Evolutionary conservation across 2,329 filamentous ascomycete genomes (phyloP).

Genomic region (Grosmannia clavigera): DNA sequence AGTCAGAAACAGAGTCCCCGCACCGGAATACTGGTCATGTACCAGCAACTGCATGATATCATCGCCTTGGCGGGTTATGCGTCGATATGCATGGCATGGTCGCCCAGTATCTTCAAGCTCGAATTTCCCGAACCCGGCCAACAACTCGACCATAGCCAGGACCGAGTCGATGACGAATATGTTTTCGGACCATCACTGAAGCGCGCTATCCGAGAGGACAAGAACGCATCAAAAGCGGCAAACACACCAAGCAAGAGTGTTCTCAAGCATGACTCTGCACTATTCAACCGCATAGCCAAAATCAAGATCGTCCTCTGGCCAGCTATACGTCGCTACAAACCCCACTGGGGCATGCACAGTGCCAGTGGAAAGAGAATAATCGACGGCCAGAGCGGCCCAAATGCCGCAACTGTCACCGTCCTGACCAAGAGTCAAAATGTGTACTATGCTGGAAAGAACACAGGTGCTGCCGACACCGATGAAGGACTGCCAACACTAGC

Average conservation of each 20-base stretch:
- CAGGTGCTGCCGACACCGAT: conserved; percentile 2
- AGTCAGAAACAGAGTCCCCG: not conserved
- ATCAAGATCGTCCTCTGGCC: conserved; percentile 22
- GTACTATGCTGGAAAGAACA: conserved; percentile 18
- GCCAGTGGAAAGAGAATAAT: not conserved
- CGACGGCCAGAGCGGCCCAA: not conserved
- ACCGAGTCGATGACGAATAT: conserved; percentile 1
- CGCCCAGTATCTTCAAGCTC: conserved; percentile 19
- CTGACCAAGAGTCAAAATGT: conserved; percentile 16
- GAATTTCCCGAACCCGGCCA: conserved; percentile 17
- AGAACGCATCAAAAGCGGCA: not conserved
- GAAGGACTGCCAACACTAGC: conserved; percentile 9
- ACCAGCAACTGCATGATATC: conserved; percentile 21
- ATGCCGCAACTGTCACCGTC: conserved; percentile 13
- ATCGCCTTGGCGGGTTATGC: conserved; percentile 20
- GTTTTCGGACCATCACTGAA: conserved; percentile 5
- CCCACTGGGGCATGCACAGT: conserved; percentile 6
- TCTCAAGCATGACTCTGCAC: not conserved
- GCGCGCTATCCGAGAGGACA: not conserved
- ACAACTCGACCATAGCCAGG: conserved; percentile 14
- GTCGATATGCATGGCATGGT: conserved; percentile 18
- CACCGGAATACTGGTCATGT: conserved; percentile 13
- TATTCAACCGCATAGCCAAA: conserved; percentile 12
- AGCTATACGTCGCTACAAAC: conserved; percentile 16
- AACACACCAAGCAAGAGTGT: not conserved